phyloP scores from a whole-genome alignment of 805 yeast species.

The Nakazawaea populi region DNA sequence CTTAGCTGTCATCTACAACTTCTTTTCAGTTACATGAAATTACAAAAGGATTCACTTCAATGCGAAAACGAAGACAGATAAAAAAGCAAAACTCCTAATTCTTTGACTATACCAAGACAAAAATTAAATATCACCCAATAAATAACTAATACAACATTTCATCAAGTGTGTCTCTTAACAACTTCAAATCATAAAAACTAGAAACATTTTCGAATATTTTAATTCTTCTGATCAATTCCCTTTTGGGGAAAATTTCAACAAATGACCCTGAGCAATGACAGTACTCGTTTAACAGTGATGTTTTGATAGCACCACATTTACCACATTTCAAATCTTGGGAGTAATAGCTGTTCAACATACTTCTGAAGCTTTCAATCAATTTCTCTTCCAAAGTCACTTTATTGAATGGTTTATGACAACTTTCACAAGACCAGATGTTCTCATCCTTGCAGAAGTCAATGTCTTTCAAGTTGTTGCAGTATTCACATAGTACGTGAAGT shows the following conservation, averaged over 20 bases:
- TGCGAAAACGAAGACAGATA: background rate
- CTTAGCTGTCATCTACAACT: too few relatives aligned
- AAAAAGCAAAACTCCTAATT: background rate
- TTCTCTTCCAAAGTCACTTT: slow-evolving; percentile 73
- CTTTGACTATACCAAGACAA: background rate
- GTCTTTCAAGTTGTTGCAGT: slow-evolving; percentile 70
- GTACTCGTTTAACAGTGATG: slow-evolving; percentile 61
- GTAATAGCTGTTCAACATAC: slow-evolving; percentile 52
- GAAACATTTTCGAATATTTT: slow-evolving; percentile 55
- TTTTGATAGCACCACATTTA: slow-evolving; percentile 66
- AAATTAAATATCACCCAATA: background rate
- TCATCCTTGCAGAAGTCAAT: slow-evolving; percentile 78
- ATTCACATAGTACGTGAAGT: slow-evolving; percentile 68
- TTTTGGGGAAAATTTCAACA: slow-evolving; percentile 49
- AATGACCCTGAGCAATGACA: slow-evolving; percentile 90
- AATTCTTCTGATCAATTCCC: slow-evolving; percentile 38
- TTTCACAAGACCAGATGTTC: slow-evolving; percentile 56
- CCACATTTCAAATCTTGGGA: slow-evolving; percentile 78
- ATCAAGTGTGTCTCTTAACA: slow-evolving; percentile 35
- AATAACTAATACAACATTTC: slow-evolving; percentile 11
- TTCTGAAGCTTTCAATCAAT: slow-evolving; percentile 58
- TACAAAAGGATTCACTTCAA: too few relatives aligned
- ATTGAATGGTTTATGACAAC: slow-evolving; percentile 61
- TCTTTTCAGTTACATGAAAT: too few relatives aligned
- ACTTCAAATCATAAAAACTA: slow-evolving; percentile 49